Conservation (phyloP, 352 stramenopile genomes). For the Phytophthora parvispora region DNA sequence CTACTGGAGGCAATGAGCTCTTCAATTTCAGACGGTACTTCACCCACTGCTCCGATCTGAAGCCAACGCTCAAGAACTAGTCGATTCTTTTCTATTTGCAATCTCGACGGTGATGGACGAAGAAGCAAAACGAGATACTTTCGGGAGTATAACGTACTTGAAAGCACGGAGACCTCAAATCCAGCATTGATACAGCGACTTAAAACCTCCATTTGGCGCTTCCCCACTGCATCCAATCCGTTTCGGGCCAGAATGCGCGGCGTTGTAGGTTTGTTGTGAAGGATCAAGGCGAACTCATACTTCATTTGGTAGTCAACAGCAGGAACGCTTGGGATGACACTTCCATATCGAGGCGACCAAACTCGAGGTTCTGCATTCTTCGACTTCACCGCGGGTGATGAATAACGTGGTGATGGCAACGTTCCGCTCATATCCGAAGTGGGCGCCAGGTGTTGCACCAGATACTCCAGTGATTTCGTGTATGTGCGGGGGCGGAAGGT, state of each 20-base stretch:
- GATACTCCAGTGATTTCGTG: conserved; percentile 82
- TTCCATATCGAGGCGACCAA: conserved; percentile 75
- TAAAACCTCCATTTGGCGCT: conserved; percentile 83
- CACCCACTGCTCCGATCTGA: conserved; percentile 85
- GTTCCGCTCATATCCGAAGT: conserved; percentile 38
- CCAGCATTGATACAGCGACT: conserved; percentile 78
- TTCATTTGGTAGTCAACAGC: conserved; percentile 74
- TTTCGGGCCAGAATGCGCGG: conserved; percentile 79
- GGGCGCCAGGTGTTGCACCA: conserved; percentile 84
- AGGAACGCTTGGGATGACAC: conserved; percentile 35
- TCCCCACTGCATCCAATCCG: conserved; percentile 76
- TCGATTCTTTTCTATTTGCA: conserved; percentile 86
- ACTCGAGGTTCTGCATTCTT: conserved; percentile 65
- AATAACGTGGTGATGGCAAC: conserved; percentile 43
- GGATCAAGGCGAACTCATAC: conserved; percentile 88
- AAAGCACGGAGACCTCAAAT: conserved; percentile 83
- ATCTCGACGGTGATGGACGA: conserved; percentile 60
- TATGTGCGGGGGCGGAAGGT: conserved; percentile 67
- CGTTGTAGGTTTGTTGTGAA: conserved; percentile 87
- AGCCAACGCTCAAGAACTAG: conserved; percentile 88
- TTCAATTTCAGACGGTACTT: conserved; percentile 90
- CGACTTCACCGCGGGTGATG: conserved; percentile 57
- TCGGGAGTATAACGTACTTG: conserved; percentile 82
- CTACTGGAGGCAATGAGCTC: conserved; percentile 85
- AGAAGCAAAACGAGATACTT: conserved; percentile 87